Evolutionary conservation across 805 yeast genomes (phyloP).

Genomic region (Hanseniaspora mollemarum): DNA sequence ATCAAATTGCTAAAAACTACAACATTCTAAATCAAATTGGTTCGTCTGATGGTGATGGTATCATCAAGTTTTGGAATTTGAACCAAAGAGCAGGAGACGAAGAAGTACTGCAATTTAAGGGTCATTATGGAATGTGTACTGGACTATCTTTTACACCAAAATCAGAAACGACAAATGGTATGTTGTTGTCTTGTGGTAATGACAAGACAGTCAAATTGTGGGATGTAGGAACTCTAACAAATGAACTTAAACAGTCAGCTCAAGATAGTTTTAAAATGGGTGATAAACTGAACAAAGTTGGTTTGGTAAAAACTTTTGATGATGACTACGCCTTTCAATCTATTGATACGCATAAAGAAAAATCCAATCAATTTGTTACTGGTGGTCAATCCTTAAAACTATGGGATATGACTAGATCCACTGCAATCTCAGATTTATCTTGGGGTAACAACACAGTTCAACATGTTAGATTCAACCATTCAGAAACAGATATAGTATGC

Average conservation of each 20-base stretch:
- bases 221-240: conserved; percentile 47
- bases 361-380: conserved; percentile 60
- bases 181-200: conserved; percentile 73
- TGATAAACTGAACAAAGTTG: conserved; percentile 33
- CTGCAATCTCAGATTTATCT: conserved; percentile 63
- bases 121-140: conserved; percentile 80
- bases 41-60: conserved; percentile 91
- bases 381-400: conserved; percentile 82
- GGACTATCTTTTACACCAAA: conserved; percentile 69
- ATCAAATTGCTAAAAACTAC: conserved; percentile 71
- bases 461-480: conserved; percentile 73
- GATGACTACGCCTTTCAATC: conserved; percentile 79
- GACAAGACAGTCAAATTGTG: conserved; percentile 84
- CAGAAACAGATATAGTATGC: conserved; percentile 81
- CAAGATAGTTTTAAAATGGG: conserved; percentile 20
- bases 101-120: conserved; percentile 66
- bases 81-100: conserved; percentile 37
- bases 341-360: conserved; percentile 72
- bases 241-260: conserved; percentile 33
- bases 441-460: conserved; percentile 96
- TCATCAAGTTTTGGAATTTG: conserved; percentile 86
- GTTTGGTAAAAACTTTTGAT: conserved; percentile 63
- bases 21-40: conserved; percentile 62
- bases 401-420: conserved; percentile 81
- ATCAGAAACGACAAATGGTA: conserved; percentile 33